phyloP scores from a whole-genome alignment of 2,329 filamentous ascomycete species.

The Cladophialophora chaetospira region DNA sequence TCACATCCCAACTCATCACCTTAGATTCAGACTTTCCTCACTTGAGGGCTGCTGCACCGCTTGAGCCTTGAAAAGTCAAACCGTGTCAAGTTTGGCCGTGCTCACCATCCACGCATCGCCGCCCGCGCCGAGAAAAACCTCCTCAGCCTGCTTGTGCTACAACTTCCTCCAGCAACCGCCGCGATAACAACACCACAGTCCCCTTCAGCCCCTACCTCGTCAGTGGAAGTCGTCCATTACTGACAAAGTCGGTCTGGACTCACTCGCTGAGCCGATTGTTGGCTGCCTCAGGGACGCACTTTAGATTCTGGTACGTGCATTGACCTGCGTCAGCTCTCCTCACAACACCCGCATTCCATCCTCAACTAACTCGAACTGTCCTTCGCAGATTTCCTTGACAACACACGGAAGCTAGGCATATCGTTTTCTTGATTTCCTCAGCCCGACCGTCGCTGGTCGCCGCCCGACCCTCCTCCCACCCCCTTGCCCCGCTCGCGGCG shows the following conservation, averaged over 20 bases:
- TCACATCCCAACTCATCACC: constrained; percentile 1
- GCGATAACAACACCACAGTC: constrained; percentile 23
- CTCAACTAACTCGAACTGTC: constrained; percentile 11
- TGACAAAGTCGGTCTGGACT: constrained; percentile 8
- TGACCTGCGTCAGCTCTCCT: constrained; percentile 24
- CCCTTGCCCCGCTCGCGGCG: constrained; percentile 28
- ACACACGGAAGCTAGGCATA: constrained; percentile 8
- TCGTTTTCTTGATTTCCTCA: constrained; percentile 17
- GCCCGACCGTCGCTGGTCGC: constrained; percentile 31
- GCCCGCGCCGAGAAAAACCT: constrained; percentile 23
- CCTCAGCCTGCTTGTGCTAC: constrained; percentile 29
- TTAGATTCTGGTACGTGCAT: constrained; percentile 22
- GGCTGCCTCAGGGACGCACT: constrained; percentile 14
- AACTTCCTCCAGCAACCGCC: constrained; percentile 14
- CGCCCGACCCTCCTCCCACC: constrained; percentile 22
- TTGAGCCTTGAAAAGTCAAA: constrained; percentile 6
- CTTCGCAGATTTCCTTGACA: constrained; percentile 13
- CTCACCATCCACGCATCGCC: constrained; percentile 11
- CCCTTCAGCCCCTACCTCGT: constrained; percentile 6
- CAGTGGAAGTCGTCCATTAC: constrained; percentile 6
- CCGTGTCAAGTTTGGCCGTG: constrained; percentile 6
- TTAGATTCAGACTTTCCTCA: neutral
- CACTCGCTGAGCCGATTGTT: constrained; percentile 21
- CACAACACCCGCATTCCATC: constrained; percentile 12
- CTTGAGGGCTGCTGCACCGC: neutral